phyloP scores from a whole-genome alignment of 78 protist genomes.

The Dictyostelium firmibasis region DNA sequence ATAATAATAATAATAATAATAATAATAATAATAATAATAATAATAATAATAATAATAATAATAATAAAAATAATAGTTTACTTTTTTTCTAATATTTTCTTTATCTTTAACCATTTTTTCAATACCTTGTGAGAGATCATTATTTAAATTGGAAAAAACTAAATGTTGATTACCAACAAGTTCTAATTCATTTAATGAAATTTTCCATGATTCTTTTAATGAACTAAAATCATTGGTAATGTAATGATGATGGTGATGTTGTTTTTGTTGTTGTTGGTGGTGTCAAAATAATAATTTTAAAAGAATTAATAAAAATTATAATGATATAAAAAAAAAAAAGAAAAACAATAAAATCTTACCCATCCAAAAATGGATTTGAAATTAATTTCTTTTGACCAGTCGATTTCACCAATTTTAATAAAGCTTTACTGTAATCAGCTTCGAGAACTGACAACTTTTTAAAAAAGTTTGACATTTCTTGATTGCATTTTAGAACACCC shows the following conservation, averaged over 20 bases:
- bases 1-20: background rate
- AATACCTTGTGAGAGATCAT: slow-evolving; percentile 51
- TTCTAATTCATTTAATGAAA: slow-evolving; percentile 30
- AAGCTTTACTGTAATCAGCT: slow-evolving; percentile 47
- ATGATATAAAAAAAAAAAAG: background rate
- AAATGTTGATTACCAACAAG: slow-evolving; percentile 33
- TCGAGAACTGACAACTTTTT: slow-evolving; percentile 61
- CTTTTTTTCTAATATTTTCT: slow-evolving; percentile 52
- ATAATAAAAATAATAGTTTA: background rate
- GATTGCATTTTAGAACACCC: slow-evolving; percentile 72
- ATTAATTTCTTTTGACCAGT: slow-evolving; percentile 70
- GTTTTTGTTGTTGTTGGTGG: too few relatives aligned
- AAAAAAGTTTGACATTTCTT: slow-evolving; percentile 51
- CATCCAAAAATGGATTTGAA: slow-evolving; percentile 58
- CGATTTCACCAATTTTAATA: slow-evolving; percentile 66
- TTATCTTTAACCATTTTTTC: slow-evolving; percentile 70
- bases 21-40: background rate
- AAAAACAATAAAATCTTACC: background rate
- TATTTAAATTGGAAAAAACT: slow-evolving; percentile 17
- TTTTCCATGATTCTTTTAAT: slow-evolving; percentile 52
- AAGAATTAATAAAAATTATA: background rate
- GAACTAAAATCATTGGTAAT: slow-evolving; percentile 3
- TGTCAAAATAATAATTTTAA: background rate
- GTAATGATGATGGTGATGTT: too few relatives aligned
- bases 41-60: background rate